phyloP scores from a whole-genome alignment of 2,329 filamentous ascomycete species.

The Tolypocladium amazonense region DNA sequence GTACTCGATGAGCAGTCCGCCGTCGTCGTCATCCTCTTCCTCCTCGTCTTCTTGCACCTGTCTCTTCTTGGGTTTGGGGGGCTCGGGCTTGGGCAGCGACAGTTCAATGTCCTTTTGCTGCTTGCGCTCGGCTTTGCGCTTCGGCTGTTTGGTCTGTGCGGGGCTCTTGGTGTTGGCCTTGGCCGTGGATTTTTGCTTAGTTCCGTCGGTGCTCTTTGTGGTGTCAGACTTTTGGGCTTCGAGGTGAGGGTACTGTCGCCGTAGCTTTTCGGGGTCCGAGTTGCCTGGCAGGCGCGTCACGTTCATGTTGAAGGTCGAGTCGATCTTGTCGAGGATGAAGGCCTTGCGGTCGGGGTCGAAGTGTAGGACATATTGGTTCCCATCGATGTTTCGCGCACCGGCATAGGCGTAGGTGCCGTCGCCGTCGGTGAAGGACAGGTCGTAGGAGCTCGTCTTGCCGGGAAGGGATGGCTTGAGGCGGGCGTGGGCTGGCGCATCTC shows the following conservation, averaged over 20 bases:
- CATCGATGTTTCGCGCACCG: conserved; percentile 45
- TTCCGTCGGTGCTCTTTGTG: conserved; percentile 9
- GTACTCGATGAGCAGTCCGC: conserved; percentile 48
- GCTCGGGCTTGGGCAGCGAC: conserved; percentile 20
- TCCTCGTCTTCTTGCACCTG: conserved; percentile 35
- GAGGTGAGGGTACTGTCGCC: conserved; percentile 58
- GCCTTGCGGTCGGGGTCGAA: conserved; percentile 66
- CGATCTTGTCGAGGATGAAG: conserved; percentile 72
- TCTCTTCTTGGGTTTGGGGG: conserved; percentile 17
- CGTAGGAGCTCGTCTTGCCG: conserved; percentile 41
- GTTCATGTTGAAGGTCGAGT: conserved; percentile 83
- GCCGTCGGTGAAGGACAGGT: conserved; percentile 43
- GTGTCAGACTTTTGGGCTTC: conserved; percentile 18
- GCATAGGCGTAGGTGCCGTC: conserved; percentile 49
- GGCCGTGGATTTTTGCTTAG: conserved; percentile 13
- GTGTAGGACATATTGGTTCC: conserved; percentile 55
- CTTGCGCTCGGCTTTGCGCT: conserved; percentile 16
- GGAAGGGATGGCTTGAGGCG: conserved; percentile 40
- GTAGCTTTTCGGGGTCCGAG: conserved; percentile 50
- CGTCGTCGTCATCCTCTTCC: conserved; percentile 45
- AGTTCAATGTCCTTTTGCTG: conserved; percentile 25
- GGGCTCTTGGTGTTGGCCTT: conserved; percentile 11
- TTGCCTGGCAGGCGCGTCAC: conserved; percentile 59
- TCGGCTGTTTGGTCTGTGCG: conserved; percentile 7
- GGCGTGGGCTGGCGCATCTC: conserved; percentile 35